phyloP scores from a whole-genome alignment of 106 monocot species.

The Chionographis japonica region DNA sequence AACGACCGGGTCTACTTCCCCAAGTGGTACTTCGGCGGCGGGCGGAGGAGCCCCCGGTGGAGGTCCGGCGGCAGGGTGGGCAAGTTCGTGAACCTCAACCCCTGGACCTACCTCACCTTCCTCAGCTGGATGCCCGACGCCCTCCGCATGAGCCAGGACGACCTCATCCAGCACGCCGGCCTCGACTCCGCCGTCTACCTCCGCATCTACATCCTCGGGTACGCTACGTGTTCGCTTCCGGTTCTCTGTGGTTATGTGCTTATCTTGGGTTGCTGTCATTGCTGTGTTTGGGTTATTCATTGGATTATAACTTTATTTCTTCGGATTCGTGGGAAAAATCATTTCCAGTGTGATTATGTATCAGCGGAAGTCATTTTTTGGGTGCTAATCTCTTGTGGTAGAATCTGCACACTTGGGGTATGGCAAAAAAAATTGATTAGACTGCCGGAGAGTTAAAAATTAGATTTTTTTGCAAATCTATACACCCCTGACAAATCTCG shows the following conservation, averaged over 20 bases:
- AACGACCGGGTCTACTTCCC: slow-evolving; percentile 85
- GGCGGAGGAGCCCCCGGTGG: slow-evolving; percentile 31
- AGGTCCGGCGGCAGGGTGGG: slow-evolving; percentile 26
- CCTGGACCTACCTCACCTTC: slow-evolving; percentile 65
- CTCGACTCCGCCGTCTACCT: slow-evolving; percentile 86
- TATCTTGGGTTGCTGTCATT: too few species aligned
- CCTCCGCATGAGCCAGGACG: slow-evolving; percentile 69
- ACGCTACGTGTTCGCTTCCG: not conserved
- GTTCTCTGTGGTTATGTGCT: too few species aligned
- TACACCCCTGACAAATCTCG: too few species aligned
- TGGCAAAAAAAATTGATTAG: too few species aligned
- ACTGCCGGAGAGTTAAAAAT: too few species aligned
- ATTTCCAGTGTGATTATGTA: too few species aligned
- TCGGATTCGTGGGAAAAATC: not conserved
- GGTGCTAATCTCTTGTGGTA: too few species aligned
- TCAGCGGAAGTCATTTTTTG: too few species aligned
- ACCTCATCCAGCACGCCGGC: slow-evolving; percentile 81
- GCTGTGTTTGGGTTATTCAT: not conserved
- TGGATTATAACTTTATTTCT: not conserved
- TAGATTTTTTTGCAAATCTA: too few species aligned
- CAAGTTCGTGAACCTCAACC: slow-evolving; percentile 70
- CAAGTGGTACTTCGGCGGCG: slow-evolving; percentile 66
- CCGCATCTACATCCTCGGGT: slow-evolving; percentile 96
- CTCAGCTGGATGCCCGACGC: slow-evolving; percentile 88
- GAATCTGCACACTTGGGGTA: too few species aligned